These are phyloP conservation scores for Vanderwaltozyma tropicalis DNA, from an alignment of 805 yeast genomes.

Conservation along the genomic window DNA sequence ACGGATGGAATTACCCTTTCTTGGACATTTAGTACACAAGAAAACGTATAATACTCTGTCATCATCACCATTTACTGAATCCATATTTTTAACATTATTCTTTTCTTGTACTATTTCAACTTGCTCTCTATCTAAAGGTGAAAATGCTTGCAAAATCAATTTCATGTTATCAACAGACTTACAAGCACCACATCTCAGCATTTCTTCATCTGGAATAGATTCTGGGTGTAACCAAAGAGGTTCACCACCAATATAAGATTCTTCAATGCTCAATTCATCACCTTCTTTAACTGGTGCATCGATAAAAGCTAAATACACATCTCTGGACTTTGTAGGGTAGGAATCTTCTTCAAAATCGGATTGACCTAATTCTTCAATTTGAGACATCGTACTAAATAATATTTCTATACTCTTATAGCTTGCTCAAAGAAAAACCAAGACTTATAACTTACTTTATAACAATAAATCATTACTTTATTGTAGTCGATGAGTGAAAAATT, in stretches of 20 bases:
- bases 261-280: slow-evolving; percentile 38
- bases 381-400: no score
- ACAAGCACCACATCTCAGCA: slow-evolving; percentile 60
- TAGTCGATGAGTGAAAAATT: no score
- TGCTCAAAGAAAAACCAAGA: no score
- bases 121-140: slow-evolving; percentile 49
- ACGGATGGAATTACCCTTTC: slow-evolving; percentile 59
- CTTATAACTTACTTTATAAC: no score
- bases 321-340: slow-evolving; percentile 17
- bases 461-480: no score
- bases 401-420: no score
- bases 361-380: slow-evolving; percentile 6
- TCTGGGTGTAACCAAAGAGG: slow-evolving; percentile 72
- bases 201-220: slow-evolving; percentile 44
- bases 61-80: slow-evolving; percentile 35
- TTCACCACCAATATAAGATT: slow-evolving; percentile 55
- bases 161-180: slow-evolving; percentile 39
- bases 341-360: slow-evolving; percentile 20
- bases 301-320: slow-evolving; percentile 51
- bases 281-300: slow-evolving; percentile 46
- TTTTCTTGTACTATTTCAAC: slow-evolving; percentile 13
- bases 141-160: slow-evolving; percentile 65
- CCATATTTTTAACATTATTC: slow-evolving; percentile 6
- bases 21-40: slow-evolving; percentile 63
- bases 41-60: slow-evolving; percentile 78